Evolutionary conservation across 306 rosid species (phyloP), one percentile per base, ranked within the genome.

Genomic region (Gynostemma pentaphyllum): DNA sequence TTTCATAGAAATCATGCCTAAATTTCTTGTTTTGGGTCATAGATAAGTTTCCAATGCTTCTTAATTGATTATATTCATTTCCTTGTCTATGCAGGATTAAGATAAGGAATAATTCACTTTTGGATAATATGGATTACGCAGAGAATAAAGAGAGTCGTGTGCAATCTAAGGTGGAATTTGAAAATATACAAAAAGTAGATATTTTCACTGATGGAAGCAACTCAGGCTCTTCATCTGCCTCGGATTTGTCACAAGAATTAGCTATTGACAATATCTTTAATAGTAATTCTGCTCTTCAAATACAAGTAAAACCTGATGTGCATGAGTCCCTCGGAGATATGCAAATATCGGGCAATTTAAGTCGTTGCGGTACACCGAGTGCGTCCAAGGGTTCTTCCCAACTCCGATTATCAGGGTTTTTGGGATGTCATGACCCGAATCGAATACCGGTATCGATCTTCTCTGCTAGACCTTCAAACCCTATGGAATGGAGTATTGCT

Each of bases 401-500:
- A 12, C 39, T 26, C 11, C 52, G 26, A 54, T 30, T 40, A n/a
- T 28, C 51, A 15, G 71, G 54, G 6, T 21, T 11, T 10, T 29
- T 40, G 5, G 51, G 14, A 26, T 29, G 24, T 39, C 47, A 68
- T 4, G 71, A 68, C n/a, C 71, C 71, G 8, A 54, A 40, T 28
- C 24, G 71, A 27, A 53, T 68, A 15, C 71, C 71, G 0, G 3
- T 39, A 5, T 68, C 71, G 5, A 54, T 68, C 24, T 68, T 68
- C 52, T 23, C 71, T 40, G 9, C 64, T 39, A 68, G 5, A 68
- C 52, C 71, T 16, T 53, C 71, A n/a, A 68, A 54, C 41, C 71
- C 71, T 1, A 68, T 7, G 51, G 71, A 68, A 51, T 68, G 71
- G 71, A 68, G 71, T 45, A 34, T 59, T 14, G 71, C 71, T 41